Conservation (phyloP, 345 rosid genomes). For the Populus davidiana region DNA sequence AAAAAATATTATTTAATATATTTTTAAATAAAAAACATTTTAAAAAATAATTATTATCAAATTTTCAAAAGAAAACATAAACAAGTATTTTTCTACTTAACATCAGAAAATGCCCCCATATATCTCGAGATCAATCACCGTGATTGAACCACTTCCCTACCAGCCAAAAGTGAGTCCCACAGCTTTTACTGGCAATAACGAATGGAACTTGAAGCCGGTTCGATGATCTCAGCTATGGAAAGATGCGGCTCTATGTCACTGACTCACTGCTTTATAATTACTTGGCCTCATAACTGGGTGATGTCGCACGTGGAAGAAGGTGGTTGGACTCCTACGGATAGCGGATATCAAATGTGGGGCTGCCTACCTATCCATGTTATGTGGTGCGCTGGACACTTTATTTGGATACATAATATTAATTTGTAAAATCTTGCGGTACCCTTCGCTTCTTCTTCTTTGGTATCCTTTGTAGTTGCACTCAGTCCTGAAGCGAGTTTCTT, state of each 20-base stretch:
- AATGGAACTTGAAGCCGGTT: not conserved
- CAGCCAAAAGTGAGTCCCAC: not conserved
- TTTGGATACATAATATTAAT: conserved; percentile 1
- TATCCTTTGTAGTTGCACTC: not conserved
- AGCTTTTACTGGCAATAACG: not conserved
- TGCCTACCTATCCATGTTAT: conserved; percentile 12
- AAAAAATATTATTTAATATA: no score
- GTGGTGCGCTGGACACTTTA: conserved; percentile 10
- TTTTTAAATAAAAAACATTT: no score
- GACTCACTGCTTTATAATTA: not conserved
- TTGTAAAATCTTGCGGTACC: not conserved
- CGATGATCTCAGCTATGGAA: not conserved
- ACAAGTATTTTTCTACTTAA: no score
- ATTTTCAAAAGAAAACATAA: no score
- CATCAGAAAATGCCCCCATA: no score
- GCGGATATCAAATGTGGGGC: conserved; percentile 46
- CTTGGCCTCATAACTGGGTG: conserved; percentile 20
- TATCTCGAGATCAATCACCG: no score
- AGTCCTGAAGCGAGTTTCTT: not conserved
- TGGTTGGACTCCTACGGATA: conserved; percentile 57
- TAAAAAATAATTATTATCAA: no score
- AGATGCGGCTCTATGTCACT: not conserved
- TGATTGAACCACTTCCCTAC: no score
- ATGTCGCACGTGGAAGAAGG: conserved; percentile 53
- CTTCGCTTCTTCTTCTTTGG: not conserved